These are phyloP conservation scores for Fonsecaea pedrosoi DNA, from an alignment of 2,329 filamentous ascomycete species.

Conservation along the genomic window DNA sequence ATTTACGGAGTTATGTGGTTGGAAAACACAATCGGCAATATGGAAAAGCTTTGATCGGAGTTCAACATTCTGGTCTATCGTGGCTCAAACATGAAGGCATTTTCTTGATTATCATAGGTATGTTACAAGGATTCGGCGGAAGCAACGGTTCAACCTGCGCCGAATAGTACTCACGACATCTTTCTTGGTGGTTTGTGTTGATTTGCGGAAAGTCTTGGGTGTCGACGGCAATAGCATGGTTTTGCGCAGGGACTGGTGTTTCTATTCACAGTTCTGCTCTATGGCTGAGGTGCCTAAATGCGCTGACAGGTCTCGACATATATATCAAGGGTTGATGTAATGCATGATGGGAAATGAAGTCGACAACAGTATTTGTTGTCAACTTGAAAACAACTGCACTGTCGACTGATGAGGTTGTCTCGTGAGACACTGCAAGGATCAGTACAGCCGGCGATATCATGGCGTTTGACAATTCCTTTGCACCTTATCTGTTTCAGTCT, in stretches of 20 bases:
- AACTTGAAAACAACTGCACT: background rate
- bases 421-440: background rate
- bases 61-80: slow-evolving; percentile 27
- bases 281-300: background rate
- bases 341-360: background rate
- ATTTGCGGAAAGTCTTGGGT: background rate
- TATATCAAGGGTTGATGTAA: background rate
- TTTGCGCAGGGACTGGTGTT: background rate
- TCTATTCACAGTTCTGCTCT: background rate
- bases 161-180: background rate
- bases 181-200: background rate
- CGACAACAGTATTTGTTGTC: background rate
- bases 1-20: background rate
- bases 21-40: background rate
- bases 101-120: background rate
- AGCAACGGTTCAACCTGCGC: slow-evolving; percentile 2
- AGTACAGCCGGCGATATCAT: background rate
- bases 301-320: background rate
- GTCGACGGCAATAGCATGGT: background rate
- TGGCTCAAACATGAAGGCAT: background rate
- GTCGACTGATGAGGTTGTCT: background rate
- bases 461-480: background rate
- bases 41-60: slow-evolving; percentile 20
- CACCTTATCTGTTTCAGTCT: background rate
- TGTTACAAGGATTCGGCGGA: background rate